These are phyloP conservation scores for Sphaerulina populicola DNA, from an alignment of 2,329 filamentous ascomycete species.

Conservation along the genomic window DNA sequence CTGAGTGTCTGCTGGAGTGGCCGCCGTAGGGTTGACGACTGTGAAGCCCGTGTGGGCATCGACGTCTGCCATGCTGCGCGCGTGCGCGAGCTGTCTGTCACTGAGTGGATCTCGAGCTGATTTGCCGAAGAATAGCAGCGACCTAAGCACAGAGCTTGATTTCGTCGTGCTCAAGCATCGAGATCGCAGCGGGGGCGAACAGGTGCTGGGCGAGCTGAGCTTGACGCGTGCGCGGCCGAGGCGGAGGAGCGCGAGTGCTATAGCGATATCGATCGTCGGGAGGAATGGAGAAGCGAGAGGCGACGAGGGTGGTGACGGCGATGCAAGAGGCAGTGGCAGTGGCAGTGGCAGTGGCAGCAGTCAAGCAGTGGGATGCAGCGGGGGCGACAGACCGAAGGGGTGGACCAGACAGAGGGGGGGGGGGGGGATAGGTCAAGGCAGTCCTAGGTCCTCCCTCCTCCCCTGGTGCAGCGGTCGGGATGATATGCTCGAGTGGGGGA, in stretches of 20 bases:
- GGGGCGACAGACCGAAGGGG: too few relatives aligned
- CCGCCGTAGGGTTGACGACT: conserved; percentile 20
- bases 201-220: not conserved
- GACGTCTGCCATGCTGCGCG: conserved; percentile 13
- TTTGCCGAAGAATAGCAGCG: conserved; percentile 12
- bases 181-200: not conserved
- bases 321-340: too few relatives aligned
- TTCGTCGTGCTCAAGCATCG: conserved; percentile 3
- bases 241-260: not conserved
- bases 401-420: too few relatives aligned
- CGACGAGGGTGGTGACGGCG: too few relatives aligned
- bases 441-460: too few relatives aligned
- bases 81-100: not conserved
- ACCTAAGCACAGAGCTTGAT: conserved; percentile 4
- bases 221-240: not conserved
- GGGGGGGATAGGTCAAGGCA: too few relatives aligned
- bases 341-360: too few relatives aligned
- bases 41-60: conserved; percentile 31
- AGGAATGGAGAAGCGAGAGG: too few relatives aligned
- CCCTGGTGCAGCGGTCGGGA: too few relatives aligned
- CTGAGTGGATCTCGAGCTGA: not conserved
- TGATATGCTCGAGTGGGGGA: too few relatives aligned
- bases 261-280: too few relatives aligned
- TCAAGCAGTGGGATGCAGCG: too few relatives aligned
- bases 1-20: conserved; percentile 3